Conservation (phyloP, 805 yeast species). For the Ogataea ganodermae region DNA sequence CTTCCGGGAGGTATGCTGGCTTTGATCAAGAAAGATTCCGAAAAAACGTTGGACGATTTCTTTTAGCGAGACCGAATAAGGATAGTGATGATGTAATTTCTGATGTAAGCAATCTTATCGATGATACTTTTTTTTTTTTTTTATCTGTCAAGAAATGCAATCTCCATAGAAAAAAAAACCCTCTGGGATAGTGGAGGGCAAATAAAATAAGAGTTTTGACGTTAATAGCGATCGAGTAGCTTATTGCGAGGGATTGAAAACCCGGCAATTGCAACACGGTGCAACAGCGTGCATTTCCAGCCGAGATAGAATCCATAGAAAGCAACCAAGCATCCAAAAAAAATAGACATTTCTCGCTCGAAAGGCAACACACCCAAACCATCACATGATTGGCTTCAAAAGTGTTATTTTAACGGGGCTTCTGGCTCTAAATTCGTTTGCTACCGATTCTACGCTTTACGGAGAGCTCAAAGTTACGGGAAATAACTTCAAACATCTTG, state of each 20-base stretch:
- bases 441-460: not conserved
- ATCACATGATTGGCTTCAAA: not conserved
- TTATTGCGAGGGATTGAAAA: not conserved
- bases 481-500: slow-evolving; percentile 6
- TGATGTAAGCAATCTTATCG: not conserved
- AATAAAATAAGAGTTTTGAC: not conserved
- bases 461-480: slow-evolving; percentile 2
- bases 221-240: not conserved
- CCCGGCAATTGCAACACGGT: no score
- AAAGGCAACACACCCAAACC: not conserved
- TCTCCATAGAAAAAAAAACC: not conserved
- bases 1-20: slow-evolving; percentile 91
- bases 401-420: not conserved
- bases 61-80: slow-evolving; percentile 27
- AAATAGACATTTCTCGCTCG: not conserved
- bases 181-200: not conserved
- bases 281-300: no score
- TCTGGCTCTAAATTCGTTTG: not conserved
- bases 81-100: not conserved
- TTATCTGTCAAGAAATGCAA: not conserved
- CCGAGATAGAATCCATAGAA: no score
- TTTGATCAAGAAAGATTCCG: slow-evolving; percentile 81
- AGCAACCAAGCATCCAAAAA: no score
- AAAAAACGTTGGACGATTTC: slow-evolving; percentile 76
- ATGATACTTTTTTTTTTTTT: no score